Base-by-base conservation (phyloP, 306 rosid species). In the Prunus mira region DNA sequence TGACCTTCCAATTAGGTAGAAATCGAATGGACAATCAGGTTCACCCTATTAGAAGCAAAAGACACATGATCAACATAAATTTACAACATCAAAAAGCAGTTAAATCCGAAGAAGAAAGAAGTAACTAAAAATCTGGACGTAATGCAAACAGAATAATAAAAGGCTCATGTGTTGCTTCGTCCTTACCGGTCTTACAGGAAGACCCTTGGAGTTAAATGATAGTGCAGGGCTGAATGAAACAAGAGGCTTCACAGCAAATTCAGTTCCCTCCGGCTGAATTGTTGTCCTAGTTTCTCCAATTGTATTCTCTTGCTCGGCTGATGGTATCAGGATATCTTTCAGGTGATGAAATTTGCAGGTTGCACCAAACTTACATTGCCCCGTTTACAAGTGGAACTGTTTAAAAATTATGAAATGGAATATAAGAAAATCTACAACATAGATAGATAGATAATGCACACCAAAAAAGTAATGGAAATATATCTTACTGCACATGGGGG, bases 1-100 rank as follows among this genome's bases (percentile, higher is more conserved):
- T 79, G 55, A 92, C 98, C 98, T 95, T 86, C 97, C 97, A 86
- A 96, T 95, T 88, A 92, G 82, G 92, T 95, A 95, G 97, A 95
- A 92, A 91, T 95, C 92, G 97, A 95, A 95, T 78, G 98, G 97
- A 76, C 98, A 95, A 85, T 95, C 97, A 54, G 88, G 91, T 84
- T 92, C 97, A 69, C 93, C 93, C 98, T 95, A 92, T 83, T 73
- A 74, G 65, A 78, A 89, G 81, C 12, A 77, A 61, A 50, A 46
- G 19, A 86, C 45, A 82, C 28, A 73, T 41, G 19, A 49, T 78
- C 62, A 74, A 43, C 78, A 34, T 54, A 77, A 79, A 69, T 79
- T 65, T 17, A 55, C 14, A 55, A 75, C 12, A 73, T 56, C 19
- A 68, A 24, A 30, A 72, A 63, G 72, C 49, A 77, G 73, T 24